Conservation (phyloP, 139 green algal species). For the Tetradesmus obliquus region DNA sequence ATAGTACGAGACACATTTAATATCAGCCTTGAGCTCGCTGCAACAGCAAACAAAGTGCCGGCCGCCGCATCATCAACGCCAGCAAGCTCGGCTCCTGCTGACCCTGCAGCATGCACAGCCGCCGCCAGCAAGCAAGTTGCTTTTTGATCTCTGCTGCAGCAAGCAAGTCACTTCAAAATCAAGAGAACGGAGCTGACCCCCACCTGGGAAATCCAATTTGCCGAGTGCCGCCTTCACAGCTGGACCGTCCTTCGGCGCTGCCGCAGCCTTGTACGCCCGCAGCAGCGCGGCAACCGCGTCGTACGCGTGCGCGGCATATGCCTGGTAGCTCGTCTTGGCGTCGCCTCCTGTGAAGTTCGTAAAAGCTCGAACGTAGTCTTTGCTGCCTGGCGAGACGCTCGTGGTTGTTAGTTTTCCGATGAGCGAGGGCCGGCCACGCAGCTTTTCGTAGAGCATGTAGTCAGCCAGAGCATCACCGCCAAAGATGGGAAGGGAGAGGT, state of each 20-base stretch:
- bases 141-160: neutral
- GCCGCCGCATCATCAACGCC: neutral
- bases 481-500: constrained; percentile 1
- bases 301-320: constrained; percentile 31
- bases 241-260: constrained; percentile 3
- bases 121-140: neutral
- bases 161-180: neutral
- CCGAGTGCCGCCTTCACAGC: neutral
- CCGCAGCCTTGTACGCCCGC: neutral
- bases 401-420: neutral
- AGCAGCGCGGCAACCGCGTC: constrained; percentile 22
- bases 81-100: neutral
- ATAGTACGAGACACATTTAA: neutral
- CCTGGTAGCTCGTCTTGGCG: neutral
- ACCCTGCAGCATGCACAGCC: neutral
- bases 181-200: neutral
- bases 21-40: too few relatives aligned
- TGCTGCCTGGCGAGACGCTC: neutral
- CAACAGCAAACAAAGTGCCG: too few relatives aligned
- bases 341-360: neutral
- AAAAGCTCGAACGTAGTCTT: neutral
- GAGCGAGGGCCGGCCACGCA: neutral
- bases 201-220: constrained; percentile 23
- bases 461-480: neutral
- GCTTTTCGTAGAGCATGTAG: neutral